These are phyloP conservation scores for barrel medic (Medicago truncatula) DNA, from an alignment of 306 rosid genomes.

Conservation along the genomic window MtrunA17r5.0-ANR NC_053042.1:54272501-54273000, in stretches of 20 bases:
- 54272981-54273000: constrained; percentile 53
- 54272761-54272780: constrained; percentile 30
- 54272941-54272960: constrained; percentile 71
- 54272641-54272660: no score
- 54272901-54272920: constrained; percentile 84
- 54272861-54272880: constrained; percentile 61
- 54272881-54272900: constrained; percentile 85
- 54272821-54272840: constrained; percentile 89
- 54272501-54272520: no score
- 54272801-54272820: constrained; percentile 83
- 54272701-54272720: background rate
- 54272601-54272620: no score
- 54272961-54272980: constrained; percentile 62
- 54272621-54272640: no score
- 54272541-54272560: no score
- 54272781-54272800: constrained; percentile 72
- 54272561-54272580: no score
- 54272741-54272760: background rate
- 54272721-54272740: background rate
- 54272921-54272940: constrained; percentile 71
- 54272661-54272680: background rate
- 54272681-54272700: background rate
- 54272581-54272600: no score
- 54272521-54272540: no score
- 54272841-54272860: constrained; percentile 77